Conservation (phyloP, 768 basidiomycete species). For the Boletus sensibilis region DNA sequence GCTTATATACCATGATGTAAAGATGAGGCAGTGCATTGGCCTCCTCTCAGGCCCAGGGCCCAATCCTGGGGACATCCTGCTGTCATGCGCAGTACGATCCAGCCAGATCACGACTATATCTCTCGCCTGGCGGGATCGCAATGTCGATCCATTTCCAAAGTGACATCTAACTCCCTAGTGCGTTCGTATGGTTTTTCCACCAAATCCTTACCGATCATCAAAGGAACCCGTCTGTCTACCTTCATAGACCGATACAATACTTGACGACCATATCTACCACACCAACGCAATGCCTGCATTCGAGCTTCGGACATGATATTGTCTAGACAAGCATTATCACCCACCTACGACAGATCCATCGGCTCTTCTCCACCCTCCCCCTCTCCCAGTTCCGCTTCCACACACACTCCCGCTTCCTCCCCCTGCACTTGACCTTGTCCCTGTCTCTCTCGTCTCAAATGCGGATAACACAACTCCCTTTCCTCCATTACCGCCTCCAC, state of each 20-base stretch:
- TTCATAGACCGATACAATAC: not conserved
- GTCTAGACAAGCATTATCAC: not conserved
- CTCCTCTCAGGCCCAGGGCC: too few species aligned
- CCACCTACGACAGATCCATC: constrained; percentile 38
- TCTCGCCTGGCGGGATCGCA: too few species aligned
- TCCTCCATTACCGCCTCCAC: constrained; percentile 77
- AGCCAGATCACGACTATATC: too few species aligned
- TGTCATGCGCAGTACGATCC: too few species aligned
- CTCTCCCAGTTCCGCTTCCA: constrained; percentile 21
- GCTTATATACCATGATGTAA: too few species aligned
- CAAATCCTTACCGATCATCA: not conserved
- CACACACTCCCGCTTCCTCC: not conserved
- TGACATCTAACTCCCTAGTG: too few species aligned
- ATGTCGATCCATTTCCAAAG: too few species aligned
- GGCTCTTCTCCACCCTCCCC: constrained; percentile 41
- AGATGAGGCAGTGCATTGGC: too few species aligned
- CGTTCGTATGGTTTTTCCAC: not conserved
- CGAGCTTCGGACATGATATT: not conserved
- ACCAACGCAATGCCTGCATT: not conserved
- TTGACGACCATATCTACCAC: not conserved
- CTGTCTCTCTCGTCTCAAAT: constrained; percentile 7
- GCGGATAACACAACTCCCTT: constrained; percentile 64
- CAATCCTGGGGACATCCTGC: constrained; percentile 28
- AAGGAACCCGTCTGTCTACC: too few species aligned
- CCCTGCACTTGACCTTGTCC: not conserved